Evolutionary conservation across 371 early-diverging fungal genomes (phyloP), one percentile per base, ranked within the genome.

Genomic region (Encephalitozoon intestinalis): DNA sequence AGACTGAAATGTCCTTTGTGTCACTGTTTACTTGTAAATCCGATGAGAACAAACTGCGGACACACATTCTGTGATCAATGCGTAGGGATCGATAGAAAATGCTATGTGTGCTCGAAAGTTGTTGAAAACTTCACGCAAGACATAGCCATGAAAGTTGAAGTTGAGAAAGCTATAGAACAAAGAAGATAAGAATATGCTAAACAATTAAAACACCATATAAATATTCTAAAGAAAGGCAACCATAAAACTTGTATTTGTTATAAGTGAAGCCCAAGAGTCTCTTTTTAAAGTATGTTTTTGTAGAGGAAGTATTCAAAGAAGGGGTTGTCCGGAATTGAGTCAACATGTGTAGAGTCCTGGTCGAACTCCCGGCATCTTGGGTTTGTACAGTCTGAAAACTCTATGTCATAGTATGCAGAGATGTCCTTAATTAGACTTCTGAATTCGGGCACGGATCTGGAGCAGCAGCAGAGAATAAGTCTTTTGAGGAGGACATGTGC

Each of bases 21-120:
- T 65, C 51, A 75, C 21, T 70, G 53, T 18, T n/a, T 85, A 23
- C 53, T 83, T 39, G 44, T 30, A n/a, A 76, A 79, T 53, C 79
- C 86, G 12, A 73, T 83, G 18, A 75, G 8, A 34, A 49, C 81
- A 21, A 69, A 79, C 28, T 85, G 86, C 54, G 40, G 69, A 25
- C 84, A 85, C 54, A 63, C 41, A 7, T 78, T 81, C 43, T 85
- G 86, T 65, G 75, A 81, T 23, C 63, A 63, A 46, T 85, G 86
- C 68, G 44, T 76, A 25, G 2, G 7, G 7, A 28, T 76, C 18
- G 63, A 54, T 3, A 63, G 43, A 12, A 77, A 76, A 34, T 84
- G 84, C 44, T 58, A 67, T 40, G 73, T 75, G 8, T 84, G 84
- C 51, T 65, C 58, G 31, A 67, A 73, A 25, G n/a, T n/a, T 54